Base-by-base conservation (phyloP, 129 eudicot genomes). In the Tagetes patula region DNA sequence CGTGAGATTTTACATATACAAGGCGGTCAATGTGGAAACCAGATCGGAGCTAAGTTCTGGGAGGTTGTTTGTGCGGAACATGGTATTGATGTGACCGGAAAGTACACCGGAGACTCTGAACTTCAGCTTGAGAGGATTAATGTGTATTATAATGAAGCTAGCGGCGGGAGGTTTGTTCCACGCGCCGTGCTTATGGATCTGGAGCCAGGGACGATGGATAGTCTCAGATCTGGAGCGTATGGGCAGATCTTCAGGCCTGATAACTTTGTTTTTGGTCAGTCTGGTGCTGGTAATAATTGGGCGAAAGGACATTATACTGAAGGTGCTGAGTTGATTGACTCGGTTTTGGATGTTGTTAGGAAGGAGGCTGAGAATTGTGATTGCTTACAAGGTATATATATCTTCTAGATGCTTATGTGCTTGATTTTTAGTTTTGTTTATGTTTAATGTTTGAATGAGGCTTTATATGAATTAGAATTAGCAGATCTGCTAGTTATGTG, bases 1-100 rank as follows among this genome's bases (percentile, higher is more conserved):
- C 76, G 85, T 55, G 88, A 84, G 36, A 84, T 84, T 47, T 75
- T 84, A 3, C 88, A 84, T 66, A 77, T 84, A 14, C 88, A 84
- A 8, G 88, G 85, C 11, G 88, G 85, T 56, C 88, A 84, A 58
- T 84, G 88, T 13, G 88, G 88, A 45, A 84, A 84, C 85, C 88
- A 84, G 69, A 84, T 84, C 48, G 87, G 87, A 8, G 83, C 87
- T 0, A 83, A 83, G 80, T 83, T 83, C 49, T 83, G 87, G 87
- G 85, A 84, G 68, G 88, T 84, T 1, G 83, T 84, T 11, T 84
- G 85, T 45, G 88, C 83, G 27, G 88, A 84, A 39, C 88, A 84
- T 62, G 88, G 85, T 27, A 81, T 84, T 8, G 88, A 84, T 47
- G 85, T 74, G n/a, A 84, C 83, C 43, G 88, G 88, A 8, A 76